These are phyloP conservation scores for Domatiomyces catenatus DNA, from an alignment of 2,329 filamentous ascomycete species.

Conservation along the genomic window DNA sequence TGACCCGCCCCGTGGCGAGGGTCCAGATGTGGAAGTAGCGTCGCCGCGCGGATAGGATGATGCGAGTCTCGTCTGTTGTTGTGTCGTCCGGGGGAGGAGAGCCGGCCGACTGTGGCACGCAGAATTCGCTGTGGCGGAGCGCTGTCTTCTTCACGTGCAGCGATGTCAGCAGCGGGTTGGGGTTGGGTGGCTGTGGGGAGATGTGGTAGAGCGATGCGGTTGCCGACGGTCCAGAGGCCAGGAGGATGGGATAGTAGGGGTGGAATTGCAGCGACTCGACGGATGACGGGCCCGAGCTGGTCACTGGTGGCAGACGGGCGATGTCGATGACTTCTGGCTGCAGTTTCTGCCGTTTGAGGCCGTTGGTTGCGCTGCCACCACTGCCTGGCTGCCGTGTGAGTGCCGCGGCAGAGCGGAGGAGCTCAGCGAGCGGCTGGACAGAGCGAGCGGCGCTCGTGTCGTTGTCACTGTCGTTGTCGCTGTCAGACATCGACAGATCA, in stretches of 20 bases:
- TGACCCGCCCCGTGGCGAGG: constrained; percentile 61
- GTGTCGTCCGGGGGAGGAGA: constrained; percentile 25
- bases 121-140: constrained; percentile 70
- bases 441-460: constrained; percentile 38
- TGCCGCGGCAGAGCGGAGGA: constrained; percentile 59
- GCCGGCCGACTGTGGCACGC: constrained; percentile 48
- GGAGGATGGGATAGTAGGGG: constrained; percentile 66
- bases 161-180: constrained; percentile 80
- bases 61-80: constrained; percentile 21
- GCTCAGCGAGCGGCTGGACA: constrained; percentile 59
- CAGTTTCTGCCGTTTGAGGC: constrained; percentile 50
- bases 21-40: constrained; percentile 94
- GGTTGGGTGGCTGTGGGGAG: constrained; percentile 57
- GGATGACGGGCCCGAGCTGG: constrained; percentile 45
- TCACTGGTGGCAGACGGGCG: constrained; percentile 72
- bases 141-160: constrained; percentile 73
- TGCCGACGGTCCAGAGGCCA: constrained; percentile 68
- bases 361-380: constrained; percentile 24
- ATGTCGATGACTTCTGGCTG: constrained; percentile 82
- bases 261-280: constrained; percentile 82
- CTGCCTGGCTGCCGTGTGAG: constrained; percentile 38
- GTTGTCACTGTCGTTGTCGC: constrained; percentile 38
- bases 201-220: constrained; percentile 83
- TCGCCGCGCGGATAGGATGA: constrained; percentile 77
- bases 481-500: constrained; percentile 31